Conservation (phyloP, 2,329 filamentous ascomycete genomes). For the Chaetomiaceae sp. region DNA sequence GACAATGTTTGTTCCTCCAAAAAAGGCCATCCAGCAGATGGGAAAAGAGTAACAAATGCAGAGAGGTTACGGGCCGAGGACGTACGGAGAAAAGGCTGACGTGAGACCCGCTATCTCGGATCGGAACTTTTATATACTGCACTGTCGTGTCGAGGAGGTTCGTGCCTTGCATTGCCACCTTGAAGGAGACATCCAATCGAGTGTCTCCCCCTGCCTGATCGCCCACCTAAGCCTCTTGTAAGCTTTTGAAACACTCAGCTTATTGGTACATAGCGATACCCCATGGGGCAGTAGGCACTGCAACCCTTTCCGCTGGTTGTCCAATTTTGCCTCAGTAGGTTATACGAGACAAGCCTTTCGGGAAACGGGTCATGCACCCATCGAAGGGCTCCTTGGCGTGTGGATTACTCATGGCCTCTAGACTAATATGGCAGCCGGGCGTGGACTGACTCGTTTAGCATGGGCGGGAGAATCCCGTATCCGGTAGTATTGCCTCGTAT, state of each 20-base stretch:
- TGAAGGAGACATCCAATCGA: background rate
- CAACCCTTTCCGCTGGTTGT: too few species aligned
- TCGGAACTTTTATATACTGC: too few species aligned
- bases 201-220: background rate
- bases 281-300: too few species aligned
- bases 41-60: too few species aligned
- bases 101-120: slow-evolving; percentile 9
- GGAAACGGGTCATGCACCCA: background rate
- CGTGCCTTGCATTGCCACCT: background rate
- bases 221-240: background rate
- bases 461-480: slow-evolving; percentile 6
- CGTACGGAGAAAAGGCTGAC: slow-evolving; percentile 13
- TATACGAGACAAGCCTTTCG: background rate
- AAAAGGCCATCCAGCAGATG: too few species aligned
- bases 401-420: slow-evolving; percentile 9
- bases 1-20: background rate
- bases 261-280: background rate
- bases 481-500: slow-evolving; percentile 21
- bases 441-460: slow-evolving; percentile 11
- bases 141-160: too few species aligned
- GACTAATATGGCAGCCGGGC: slow-evolving; percentile 8
- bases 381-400: background rate
- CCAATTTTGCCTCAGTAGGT: background rate
- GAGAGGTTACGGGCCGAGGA: too few species aligned
- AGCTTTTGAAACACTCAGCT: background rate